phyloP scores from a whole-genome alignment of 495 filamentous ascomycete species.

The Penicillium simplicissimum region DNA sequence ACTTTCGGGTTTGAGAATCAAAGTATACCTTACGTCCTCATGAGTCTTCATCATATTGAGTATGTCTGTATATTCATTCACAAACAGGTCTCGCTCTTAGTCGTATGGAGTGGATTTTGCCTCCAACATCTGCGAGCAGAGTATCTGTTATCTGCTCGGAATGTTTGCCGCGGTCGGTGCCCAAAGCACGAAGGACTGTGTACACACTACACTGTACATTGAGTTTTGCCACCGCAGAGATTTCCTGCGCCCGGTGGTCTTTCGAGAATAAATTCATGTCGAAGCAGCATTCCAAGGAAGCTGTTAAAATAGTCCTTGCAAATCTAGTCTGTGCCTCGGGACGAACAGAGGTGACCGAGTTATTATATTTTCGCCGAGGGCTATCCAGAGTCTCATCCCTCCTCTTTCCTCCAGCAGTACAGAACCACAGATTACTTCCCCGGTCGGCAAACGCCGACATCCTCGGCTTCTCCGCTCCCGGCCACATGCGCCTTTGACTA shows the following conservation, averaged over 20 bases:
- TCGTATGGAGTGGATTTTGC: no score
- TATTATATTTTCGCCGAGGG: not conserved
- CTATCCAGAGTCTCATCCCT: no score
- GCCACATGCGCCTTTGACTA: slow-evolving; percentile 26
- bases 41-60: no score
- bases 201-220: not conserved
- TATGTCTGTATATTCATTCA: no score
- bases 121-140: no score
- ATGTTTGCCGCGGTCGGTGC: slow-evolving; percentile 12
- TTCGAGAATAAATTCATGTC: not conserved
- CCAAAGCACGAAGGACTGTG: not conserved
- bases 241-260: slow-evolving; percentile 6
- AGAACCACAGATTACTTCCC: no score
- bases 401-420: no score
- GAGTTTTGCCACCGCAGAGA: slow-evolving; percentile 26
- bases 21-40: no score
- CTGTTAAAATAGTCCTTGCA: not conserved
- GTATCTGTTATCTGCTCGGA: not conserved
- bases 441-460: slow-evolving; percentile 29
- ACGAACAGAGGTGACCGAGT: not conserved
- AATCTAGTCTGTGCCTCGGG: not conserved
- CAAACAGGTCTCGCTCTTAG: no score
- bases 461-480: slow-evolving; percentile 36
- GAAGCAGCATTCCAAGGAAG: not conserved
- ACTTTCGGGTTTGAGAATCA: no score